Evolutionary conservation across 192 early-diverging fungal genomes (phyloP).

Genomic region (Coemansia sp.): DNA sequence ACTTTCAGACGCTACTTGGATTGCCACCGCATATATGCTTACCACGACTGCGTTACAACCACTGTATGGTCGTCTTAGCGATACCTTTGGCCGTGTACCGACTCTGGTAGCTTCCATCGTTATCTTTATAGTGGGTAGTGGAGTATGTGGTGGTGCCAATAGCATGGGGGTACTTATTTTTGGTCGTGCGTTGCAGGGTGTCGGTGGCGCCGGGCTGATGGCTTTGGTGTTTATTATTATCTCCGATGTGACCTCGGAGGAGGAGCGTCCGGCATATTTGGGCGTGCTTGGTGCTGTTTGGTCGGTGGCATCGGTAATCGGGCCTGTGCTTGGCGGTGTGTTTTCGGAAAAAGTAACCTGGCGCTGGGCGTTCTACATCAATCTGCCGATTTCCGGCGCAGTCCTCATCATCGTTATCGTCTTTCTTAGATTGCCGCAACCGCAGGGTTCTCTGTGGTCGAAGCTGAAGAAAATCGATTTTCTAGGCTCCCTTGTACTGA

Average conservation of each 20-base stretch:
- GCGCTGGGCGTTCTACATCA: constrained; percentile 70
- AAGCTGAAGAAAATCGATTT: constrained; percentile 68
- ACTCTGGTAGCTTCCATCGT: constrained; percentile 58
- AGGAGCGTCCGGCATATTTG: constrained; percentile 32
- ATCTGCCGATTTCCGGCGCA: constrained; percentile 50
- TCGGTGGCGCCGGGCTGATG: constrained; percentile 69
- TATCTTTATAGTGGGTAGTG: constrained; percentile 59
- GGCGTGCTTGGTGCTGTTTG: constrained; percentile 61
- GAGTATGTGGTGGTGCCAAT: constrained; percentile 55
- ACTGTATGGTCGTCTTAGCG: constrained; percentile 74
- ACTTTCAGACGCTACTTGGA: constrained; percentile 71
- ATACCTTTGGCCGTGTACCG: constrained; percentile 77
- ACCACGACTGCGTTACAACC: constrained; percentile 75
- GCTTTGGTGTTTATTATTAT: constrained; percentile 66
- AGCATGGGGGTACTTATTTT: constrained; percentile 69
- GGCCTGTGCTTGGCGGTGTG: constrained; percentile 69
- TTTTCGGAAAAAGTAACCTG: constrained; percentile 68
- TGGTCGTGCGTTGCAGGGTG: constrained; percentile 65
- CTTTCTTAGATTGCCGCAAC: constrained; percentile 57
- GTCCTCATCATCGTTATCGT: constrained; percentile 45
- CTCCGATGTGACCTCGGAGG: constrained; percentile 60
- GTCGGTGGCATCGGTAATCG: constrained; percentile 64
- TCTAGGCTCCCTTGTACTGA: constrained; percentile 58
- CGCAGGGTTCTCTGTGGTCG: constrained; percentile 37
- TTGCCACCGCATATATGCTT: constrained; percentile 70